Conservation (phyloP, 768 basidiomycete genomes). For the Lanmaoa pseudosensibilis region DNA sequence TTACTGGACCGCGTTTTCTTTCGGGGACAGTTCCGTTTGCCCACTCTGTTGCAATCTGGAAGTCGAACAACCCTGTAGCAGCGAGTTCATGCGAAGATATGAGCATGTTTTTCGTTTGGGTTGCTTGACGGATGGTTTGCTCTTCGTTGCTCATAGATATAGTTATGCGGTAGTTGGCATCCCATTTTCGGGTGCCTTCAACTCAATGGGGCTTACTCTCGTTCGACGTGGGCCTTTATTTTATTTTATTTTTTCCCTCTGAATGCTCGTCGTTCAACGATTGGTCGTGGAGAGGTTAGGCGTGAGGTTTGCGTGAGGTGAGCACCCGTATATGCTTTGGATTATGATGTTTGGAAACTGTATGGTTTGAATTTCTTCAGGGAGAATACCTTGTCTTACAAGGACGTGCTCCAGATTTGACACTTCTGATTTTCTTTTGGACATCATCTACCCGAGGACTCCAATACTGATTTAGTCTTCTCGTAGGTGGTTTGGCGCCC, state of each 20-base stretch:
- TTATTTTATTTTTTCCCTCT: constrained; percentile 48
- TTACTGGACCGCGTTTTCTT: constrained; percentile 32
- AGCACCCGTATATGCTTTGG: constrained; percentile 24
- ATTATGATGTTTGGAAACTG: constrained; percentile 56
- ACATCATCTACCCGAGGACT: background rate
- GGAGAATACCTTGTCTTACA: constrained; percentile 64
- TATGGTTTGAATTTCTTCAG: constrained; percentile 86
- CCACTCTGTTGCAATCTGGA: constrained; percentile 57
- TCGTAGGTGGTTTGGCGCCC: background rate
- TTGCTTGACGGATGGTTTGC: constrained; percentile 39
- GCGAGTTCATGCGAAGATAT: constrained; percentile 69
- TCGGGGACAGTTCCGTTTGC: constrained; percentile 40
- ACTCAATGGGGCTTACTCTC: constrained; percentile 95
- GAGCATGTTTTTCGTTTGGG: constrained; percentile 60
- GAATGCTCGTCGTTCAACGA: constrained; percentile 54
- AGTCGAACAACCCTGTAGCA: constrained; percentile 36
- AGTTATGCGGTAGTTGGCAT: constrained; percentile 81
- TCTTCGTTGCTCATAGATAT: constrained; percentile 78
- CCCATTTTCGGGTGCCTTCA: constrained; percentile 44
- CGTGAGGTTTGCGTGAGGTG: constrained; percentile 18
- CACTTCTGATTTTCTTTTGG: constrained; percentile 36
- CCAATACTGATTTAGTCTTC: constrained; percentile 7
- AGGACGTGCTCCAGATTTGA: constrained; percentile 79
- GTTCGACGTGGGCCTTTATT: constrained; percentile 46
- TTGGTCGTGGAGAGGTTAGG: constrained; percentile 13